Conservation (phyloP, 768 basidiomycete species). For the Trametes elegans region DNA sequence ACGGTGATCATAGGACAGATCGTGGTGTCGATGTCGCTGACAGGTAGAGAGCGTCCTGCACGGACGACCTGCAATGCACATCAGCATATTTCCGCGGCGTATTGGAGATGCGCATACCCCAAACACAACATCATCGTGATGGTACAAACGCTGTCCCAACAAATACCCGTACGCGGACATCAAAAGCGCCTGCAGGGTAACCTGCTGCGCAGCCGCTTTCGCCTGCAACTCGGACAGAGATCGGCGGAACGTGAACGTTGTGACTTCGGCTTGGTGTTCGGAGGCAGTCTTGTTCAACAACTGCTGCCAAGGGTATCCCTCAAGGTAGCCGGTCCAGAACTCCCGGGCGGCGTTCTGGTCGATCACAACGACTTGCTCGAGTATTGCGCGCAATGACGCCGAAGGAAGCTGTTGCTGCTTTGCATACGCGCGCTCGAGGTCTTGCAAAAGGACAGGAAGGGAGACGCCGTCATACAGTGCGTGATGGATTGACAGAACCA, state of each 20-base stretch:
- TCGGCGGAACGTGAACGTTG: slow-evolving; percentile 1
- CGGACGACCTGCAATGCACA: slow-evolving; percentile 34
- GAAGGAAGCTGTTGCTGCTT: slow-evolving; percentile 9
- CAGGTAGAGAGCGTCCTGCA: slow-evolving; percentile 30
- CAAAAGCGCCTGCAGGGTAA: slow-evolving; percentile 34
- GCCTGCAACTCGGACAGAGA: slow-evolving; percentile 24
- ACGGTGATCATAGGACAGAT: slow-evolving; percentile 30
- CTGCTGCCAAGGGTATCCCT: slow-evolving; percentile 14
- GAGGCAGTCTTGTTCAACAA: slow-evolving; percentile 15
- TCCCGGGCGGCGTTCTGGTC: slow-evolving; percentile 16
- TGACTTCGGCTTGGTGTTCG: slow-evolving; percentile 9
- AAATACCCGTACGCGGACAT: slow-evolving; percentile 31
- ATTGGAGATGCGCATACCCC: slow-evolving; percentile 26
- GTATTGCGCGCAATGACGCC: slow-evolving; percentile 19
- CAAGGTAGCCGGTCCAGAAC: slow-evolving; percentile 29
- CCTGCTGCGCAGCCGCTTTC: slow-evolving; percentile 23
- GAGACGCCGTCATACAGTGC: slow-evolving; percentile 35
- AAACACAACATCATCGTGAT: slow-evolving; percentile 30
- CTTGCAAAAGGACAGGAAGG: slow-evolving; percentile 29
- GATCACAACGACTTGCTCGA: slow-evolving; percentile 25
- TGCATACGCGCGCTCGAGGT: slow-evolving; percentile 26
- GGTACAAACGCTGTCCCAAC: slow-evolving; percentile 25
- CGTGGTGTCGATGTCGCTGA: slow-evolving; percentile 25
- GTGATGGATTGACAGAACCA: slow-evolving; percentile 34
- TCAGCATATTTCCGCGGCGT: neutral